Conservation (phyloP, 2,329 filamentous ascomycete species). For the Colletotrichum neosansevieriae region DNA sequence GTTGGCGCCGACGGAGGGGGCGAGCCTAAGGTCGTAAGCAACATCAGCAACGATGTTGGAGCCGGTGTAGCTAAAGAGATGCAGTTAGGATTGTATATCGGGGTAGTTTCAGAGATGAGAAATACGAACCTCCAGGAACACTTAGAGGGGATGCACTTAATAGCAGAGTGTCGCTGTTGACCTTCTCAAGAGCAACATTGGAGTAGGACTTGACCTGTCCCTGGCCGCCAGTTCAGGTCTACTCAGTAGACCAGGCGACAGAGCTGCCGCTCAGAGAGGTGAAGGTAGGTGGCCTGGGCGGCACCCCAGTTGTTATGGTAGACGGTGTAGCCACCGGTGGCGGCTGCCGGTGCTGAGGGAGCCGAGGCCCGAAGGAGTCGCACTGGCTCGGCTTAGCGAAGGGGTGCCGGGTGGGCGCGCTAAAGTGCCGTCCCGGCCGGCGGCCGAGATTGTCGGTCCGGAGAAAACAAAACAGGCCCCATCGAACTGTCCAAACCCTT, state of each 20-base stretch:
- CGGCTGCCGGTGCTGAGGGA: too few species aligned
- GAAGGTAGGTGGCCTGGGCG: slow-evolving; percentile 47
- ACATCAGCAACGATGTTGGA: slow-evolving; percentile 65
- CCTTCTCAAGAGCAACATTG: slow-evolving; percentile 54
- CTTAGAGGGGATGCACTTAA: slow-evolving; percentile 51
- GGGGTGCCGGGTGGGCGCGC: slow-evolving; percentile 17
- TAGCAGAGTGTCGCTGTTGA: slow-evolving; percentile 51
- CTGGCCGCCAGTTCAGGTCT: slow-evolving; percentile 55
- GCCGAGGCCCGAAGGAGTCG: slow-evolving; percentile 55
- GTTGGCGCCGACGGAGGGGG: slow-evolving; percentile 55
- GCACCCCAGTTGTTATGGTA: slow-evolving; percentile 67
- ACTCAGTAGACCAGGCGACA: slow-evolving; percentile 56
- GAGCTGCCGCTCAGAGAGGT: slow-evolving; percentile 50
- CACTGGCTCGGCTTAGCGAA: too few species aligned
- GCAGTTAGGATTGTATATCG: not conserved
- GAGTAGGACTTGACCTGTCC: slow-evolving; percentile 59
- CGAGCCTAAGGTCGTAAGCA: slow-evolving; percentile 70
- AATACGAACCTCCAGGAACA: slow-evolving; percentile 49
- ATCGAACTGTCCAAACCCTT: not conserved
- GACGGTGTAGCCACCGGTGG: slow-evolving; percentile 58
- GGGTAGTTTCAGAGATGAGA: too few species aligned
- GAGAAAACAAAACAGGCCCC: not conserved
- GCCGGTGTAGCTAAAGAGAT: slow-evolving; percentile 55
- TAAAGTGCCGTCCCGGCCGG: slow-evolving; percentile 24
- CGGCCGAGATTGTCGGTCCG: slow-evolving; percentile 9